These are phyloP conservation scores for Plasmodium malariae DNA, from an alignment of 169 alveolate genomes.

Conservation along the genomic window DNA sequence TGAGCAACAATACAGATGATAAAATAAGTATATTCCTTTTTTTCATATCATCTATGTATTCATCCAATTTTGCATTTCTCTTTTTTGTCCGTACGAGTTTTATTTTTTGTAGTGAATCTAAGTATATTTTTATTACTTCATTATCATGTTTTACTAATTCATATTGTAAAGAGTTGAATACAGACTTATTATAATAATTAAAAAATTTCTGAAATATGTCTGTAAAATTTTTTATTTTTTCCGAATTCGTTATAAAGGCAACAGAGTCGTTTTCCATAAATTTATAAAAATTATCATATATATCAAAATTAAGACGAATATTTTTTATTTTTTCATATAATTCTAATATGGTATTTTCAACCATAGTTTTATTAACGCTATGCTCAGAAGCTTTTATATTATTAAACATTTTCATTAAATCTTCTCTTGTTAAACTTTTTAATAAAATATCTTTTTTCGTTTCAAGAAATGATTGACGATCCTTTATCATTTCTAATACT, in stretches of 20 bases:
- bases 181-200: conserved; percentile 45
- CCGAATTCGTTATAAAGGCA: conserved; percentile 56
- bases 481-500: conserved; percentile 64
- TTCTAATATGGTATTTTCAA: conserved; percentile 44
- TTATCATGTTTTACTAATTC: conserved; percentile 72
- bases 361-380: conserved; percentile 2
- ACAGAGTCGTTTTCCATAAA: conserved; percentile 53
- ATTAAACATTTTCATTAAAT: conserved; percentile 55
- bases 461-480: conserved; percentile 44
- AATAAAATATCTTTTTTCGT: conserved; percentile 42
- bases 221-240: conserved; percentile 62
- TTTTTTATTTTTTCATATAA: conserved; percentile 60
- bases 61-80: conserved; percentile 47
- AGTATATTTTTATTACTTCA: conserved; percentile 54
- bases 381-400: conserved; percentile 25
- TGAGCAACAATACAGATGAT: conserved; percentile 43
- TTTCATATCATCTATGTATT: conserved; percentile 71
- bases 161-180: conserved; percentile 40
- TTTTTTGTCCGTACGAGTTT: conserved; percentile 24
- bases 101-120: conserved; percentile 51
- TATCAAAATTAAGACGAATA: conserved; percentile 23
- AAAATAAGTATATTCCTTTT: conserved; percentile 66
- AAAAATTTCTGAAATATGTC: conserved; percentile 34
- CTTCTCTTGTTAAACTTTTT: conserved; percentile 54
- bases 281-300: conserved; percentile 68